Conservation (phyloP, 805 yeast species). For the Torulaspora delbrueckii region DNA sequence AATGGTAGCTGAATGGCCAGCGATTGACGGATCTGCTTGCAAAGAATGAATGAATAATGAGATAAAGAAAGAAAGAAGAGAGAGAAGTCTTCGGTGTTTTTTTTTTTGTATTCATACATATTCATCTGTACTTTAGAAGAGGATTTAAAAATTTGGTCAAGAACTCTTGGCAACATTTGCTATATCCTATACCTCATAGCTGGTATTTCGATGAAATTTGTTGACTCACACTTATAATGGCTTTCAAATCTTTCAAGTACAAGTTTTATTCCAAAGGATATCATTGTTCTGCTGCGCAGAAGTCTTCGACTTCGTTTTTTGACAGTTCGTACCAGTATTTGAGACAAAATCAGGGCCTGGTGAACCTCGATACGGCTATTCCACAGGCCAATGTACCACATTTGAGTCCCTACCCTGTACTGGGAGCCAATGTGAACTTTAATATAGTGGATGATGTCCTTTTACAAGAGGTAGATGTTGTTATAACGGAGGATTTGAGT, state of each 20-base stretch:
- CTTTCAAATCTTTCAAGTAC: slow-evolving; percentile 40
- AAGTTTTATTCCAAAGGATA: slow-evolving; percentile 38
- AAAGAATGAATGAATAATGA: not conserved
- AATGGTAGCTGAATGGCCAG: not conserved
- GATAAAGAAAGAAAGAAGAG: not conserved
- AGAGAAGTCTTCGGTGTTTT: not conserved
- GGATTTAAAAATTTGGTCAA: no score
- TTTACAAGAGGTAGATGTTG: slow-evolving; percentile 9
- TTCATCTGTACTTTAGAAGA: no score
- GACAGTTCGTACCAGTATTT: slow-evolving; percentile 40
- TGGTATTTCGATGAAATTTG: not conserved
- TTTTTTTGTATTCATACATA: not conserved
- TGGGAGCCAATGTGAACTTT: slow-evolving; percentile 34
- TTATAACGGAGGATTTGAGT: slow-evolving; percentile 5
- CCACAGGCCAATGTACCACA: slow-evolving; percentile 18
- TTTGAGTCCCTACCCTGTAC: slow-evolving; percentile 37
- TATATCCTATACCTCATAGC: no score
- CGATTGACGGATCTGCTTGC: not conserved
- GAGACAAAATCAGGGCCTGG: slow-evolving; percentile 37
- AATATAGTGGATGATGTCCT: slow-evolving; percentile 29
- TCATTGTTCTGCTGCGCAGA: slow-evolving; percentile 35
- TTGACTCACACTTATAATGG: slow-evolving; percentile 24
- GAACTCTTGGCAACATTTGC: not conserved
- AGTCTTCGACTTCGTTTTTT: slow-evolving; percentile 36
- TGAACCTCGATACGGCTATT: slow-evolving; percentile 22